Percentiles rank a stretch among this genome's conserved stretches.
These are phyloP conservation scores for Ganoderma resinaceum DNA, from an alignment of 1,284 basidiomycete genomes.

Conservation along the genomic window DNA sequence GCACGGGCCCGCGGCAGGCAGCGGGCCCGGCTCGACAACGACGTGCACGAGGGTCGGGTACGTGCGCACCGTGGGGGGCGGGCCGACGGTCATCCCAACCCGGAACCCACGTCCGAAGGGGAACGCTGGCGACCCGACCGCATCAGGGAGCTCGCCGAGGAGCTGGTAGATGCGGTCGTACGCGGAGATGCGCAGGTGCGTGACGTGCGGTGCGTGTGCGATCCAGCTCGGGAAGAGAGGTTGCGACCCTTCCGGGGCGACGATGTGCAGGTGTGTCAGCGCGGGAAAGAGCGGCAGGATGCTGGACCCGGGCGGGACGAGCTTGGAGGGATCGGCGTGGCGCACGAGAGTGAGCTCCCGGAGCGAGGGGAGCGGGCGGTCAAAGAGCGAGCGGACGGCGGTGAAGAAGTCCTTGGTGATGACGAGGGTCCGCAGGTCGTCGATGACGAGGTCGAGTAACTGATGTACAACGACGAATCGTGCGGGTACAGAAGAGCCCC, in stretches of 20 bases:
- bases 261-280: constrained; percentile 17
- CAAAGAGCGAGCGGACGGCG: neutral
- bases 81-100: neutral
- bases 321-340: neutral
- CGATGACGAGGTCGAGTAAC: constrained; percentile 9
- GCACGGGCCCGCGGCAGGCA: neutral
- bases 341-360: constrained; percentile 13
- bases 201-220: constrained; percentile 11
- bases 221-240: neutral
- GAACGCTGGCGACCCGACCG: neutral
- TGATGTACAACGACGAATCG: neutral
- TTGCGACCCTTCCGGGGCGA: neutral
- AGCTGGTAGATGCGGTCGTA: neutral
- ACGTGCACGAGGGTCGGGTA: constrained; percentile 9
- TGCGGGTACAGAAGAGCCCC: neutral
- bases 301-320: neutral
- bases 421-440: constrained; percentile 9
- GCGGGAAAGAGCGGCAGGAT: constrained; percentile 11
- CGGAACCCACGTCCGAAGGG: neutral
- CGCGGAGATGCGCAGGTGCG: constrained; percentile 14
- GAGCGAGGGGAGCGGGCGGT: constrained; percentile 11
- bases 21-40: constrained; percentile 8
- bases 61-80: neutral
- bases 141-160: neutral
- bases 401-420: neutral